A percentile compares a stretch with the other conserved stretches of the same genome.
Conservation (phyloP, 176 grass and related monocot genomes). For the Oryza meyeriana region DNA sequence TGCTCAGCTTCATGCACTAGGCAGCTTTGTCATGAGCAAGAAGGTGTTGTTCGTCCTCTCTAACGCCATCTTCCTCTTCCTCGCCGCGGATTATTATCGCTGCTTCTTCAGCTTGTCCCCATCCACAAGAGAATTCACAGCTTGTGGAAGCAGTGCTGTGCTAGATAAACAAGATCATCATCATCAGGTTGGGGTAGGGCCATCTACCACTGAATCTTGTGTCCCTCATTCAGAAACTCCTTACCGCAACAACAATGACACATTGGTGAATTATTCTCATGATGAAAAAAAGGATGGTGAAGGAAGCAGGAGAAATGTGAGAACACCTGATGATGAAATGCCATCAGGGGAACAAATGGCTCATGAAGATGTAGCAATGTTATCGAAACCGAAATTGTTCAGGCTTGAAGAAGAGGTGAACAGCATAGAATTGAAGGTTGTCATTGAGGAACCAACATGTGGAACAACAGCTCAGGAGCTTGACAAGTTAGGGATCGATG, state of each 20-base stretch:
- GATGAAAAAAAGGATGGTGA: not conserved
- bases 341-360: not conserved
- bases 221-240: not conserved
- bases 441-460: not conserved
- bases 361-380: not conserved
- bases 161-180: not conserved
- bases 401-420: not conserved
- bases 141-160: not conserved
- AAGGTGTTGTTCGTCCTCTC: constrained; percentile 29
- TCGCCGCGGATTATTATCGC: constrained; percentile 17
- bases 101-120: not conserved
- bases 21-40: constrained; percentile 10
- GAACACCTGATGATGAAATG: not conserved
- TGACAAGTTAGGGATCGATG: constrained; percentile 26
- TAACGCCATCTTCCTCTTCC: constrained; percentile 32
- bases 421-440: not conserved
- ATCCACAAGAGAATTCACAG: not conserved
- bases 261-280: not conserved
- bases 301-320: not conserved
- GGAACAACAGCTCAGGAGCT: not conserved
- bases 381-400: not conserved
- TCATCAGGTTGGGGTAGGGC: not conserved
- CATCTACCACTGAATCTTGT: not conserved
- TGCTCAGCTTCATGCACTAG: not conserved
- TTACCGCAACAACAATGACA: not conserved